Percentiles rank a stretch among this genome's conserved stretches.
Conservation (phyloP, 208 protist species). For the Naegleria fowleri region DNA sequence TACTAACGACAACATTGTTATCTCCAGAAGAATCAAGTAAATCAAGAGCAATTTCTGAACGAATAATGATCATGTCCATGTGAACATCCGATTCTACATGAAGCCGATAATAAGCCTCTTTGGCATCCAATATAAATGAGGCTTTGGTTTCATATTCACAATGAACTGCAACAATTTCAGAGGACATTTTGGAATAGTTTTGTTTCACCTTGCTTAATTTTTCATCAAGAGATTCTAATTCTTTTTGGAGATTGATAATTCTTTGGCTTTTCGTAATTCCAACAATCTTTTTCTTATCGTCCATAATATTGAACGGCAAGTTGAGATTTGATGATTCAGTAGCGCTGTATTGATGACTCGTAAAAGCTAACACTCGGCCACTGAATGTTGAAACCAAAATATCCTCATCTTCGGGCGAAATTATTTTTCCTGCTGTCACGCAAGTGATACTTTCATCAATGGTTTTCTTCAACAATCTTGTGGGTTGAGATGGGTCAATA, state of each 20-base stretch:
- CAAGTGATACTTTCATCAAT: constrained; percentile 34
- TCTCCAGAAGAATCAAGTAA: constrained; percentile 21
- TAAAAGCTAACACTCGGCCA: constrained; percentile 59
- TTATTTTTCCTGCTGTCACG: constrained; percentile 16
- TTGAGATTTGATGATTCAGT: not conserved
- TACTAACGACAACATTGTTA: constrained; percentile 30
- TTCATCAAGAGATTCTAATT: constrained; percentile 33
- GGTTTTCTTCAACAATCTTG: constrained; percentile 26
- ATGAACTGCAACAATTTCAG: constrained; percentile 32
- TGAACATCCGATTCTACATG: constrained; percentile 30
- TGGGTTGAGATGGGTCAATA: constrained; percentile 17
- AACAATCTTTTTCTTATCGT: constrained; percentile 18
- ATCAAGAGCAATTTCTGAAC: not conserved
- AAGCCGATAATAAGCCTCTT: constrained; percentile 26
- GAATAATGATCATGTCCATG: constrained; percentile 27
- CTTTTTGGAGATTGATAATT: constrained; percentile 21
- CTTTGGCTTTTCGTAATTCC: constrained; percentile 14
- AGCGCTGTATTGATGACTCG: not conserved
- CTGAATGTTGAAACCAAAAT: constrained; percentile 68
- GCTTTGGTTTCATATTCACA: constrained; percentile 31
- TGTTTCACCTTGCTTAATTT: constrained; percentile 26
- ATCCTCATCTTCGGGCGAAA: constrained; percentile 30
- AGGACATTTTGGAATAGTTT: constrained; percentile 25
- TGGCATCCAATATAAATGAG: constrained; percentile 36
- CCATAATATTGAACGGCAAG: not conserved